Base-by-base conservation (phyloP, 1,284 basidiomycete genomes). In the Inonotus hispidus region DNA sequence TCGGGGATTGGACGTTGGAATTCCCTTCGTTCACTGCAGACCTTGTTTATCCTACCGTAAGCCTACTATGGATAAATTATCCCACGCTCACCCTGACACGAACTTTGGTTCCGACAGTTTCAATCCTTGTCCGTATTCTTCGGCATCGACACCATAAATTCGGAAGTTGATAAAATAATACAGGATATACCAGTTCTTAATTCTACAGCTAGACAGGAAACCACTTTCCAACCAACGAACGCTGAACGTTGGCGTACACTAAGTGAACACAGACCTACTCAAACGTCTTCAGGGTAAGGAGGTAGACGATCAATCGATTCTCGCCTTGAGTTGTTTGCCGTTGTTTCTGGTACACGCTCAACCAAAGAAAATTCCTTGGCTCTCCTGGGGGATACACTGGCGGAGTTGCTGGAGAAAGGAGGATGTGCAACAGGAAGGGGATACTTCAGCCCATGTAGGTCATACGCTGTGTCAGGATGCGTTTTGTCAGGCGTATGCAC, bases 261-360 rank as follows among this genome's bases (percentile, higher is more conserved):
- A n/a, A n/a, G n/a, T n/a, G n/a, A n/a, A n/a, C n/a, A n/a, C n/a
- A n/a, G n/a, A n/a, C n/a, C n/a, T n/a, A n/a, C n/a, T 27, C n/a
- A 54, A n/a, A 58, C 49, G 25, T 54, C 50, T 59, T 59, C 58
- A 35, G 50, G 49, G 25, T 59, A 59, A 38, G 58, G 50, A n/a
- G 58, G 58, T 19, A 59, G 32, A n/a, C 23, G 46, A 25, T 43
- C 27, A 27, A 25, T 35, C 11, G 58, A 59, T 23, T 43, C 29
- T 7, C 39, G n/a, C 32, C 37, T 29, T 16, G 27, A 25, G 41
- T n/a, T 39, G 46, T 38, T 39, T 21, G 46, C 2, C 46, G 29
- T n/a, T 32, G 32, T 32, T 61, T 70, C 67, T 3, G 68, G 62
- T 35, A 71, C 63, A 47, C 64, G 65, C 35, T 70, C 66, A 39